Base-by-base conservation (phyloP, 2,329 filamentous ascomycete species). In the Aspergillus ibericus region DNA sequence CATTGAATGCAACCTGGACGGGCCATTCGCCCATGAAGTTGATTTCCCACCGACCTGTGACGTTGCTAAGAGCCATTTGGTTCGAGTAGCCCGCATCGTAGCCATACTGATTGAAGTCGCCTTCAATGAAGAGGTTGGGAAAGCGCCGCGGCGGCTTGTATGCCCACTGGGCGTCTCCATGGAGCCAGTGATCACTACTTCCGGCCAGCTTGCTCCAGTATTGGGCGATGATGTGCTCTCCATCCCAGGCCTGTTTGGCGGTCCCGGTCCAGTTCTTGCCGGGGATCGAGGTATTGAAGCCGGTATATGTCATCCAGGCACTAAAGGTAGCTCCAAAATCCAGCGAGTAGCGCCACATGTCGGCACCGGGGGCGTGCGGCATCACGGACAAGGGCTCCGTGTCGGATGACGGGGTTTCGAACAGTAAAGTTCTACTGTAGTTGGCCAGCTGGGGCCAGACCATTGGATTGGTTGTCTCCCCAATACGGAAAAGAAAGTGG, bases 21-120 rank as follows among this genome's bases (percentile, higher is more conserved):
- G 86, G 86, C 84, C 85, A 88, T 67, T 88, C 86, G 4, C 80
- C 77, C 79, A 87, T 83, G 59, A 87, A 85, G 61, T 85, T 78
- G 63, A 82, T 83, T 20, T 77, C 73, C 86, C 86, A 88, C 1
- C 74, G 71, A 13, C 78, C 76, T 48, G 72, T 71, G 0, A 53
- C 18, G 20, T 77, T 75, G 42, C 82, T 77, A 13, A 74, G 66
- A 74, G 88, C 81, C 7, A 73, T 59, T 54, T 85, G 85, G 1
- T 75, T 68, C 13, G 87, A 44, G 36, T 53, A 68, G 3, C 86
- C 86, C 22, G 80, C 77, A 66, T 88, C 86, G 66, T 82, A 88
- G 12, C 86, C 85, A 65, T 83, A 88, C 60, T 83, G 77, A 66
- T 88, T 88, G 72, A 82, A 88, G 0, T 79, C 76, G 2, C 86